Evolutionary conservation across 2,329 filamentous ascomycete genomes (phyloP), one percentile per base, ranked within the genome.

Genomic region (Beauveria asiatica): DNA sequence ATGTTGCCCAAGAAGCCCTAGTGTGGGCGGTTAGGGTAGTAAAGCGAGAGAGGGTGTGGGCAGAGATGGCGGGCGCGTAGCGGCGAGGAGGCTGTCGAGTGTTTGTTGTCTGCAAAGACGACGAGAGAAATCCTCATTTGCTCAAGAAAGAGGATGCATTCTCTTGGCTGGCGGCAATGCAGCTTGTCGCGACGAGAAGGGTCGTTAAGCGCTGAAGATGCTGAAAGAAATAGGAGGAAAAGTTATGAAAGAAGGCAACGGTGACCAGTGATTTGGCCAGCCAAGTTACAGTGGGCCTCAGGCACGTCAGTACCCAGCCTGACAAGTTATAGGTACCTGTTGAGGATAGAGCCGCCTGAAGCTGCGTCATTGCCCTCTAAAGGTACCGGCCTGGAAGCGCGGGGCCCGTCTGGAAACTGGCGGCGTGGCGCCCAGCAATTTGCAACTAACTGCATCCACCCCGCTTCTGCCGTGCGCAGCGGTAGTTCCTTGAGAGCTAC

Each of bases 401-500:
- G 53, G 53, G 53, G 41, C 9, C 21, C 33, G 11, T 30, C 48
- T 33, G 48, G 8, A 45, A 17, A 17, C 48, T 50, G 25, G 17
- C 27, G 27, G 48, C 48, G 25, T 41, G 44, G 30, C 54, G 54
- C 30, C 23, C 56, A 58, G 33, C 55, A 37, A 37, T 13, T 37
- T 6, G 33, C 33, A 58, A 57, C 13, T 42, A 45, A 19, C n/a
- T 8, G 21, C 46, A 41, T 37, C 56, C 56, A 51, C 56, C 56
- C 56, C 56, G 56, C 56, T 59, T 59, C 56, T 59, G 21, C 42
- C 41, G n/a, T 27, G 23, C 56, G 23, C 44, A 27, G 27, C 23
- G 11, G 23, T 37, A 42, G 42, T 46, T 30, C 42, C 54, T 48
- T 27, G 42, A 48, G 54, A 57, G 54, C 44, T 59, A 51, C 56